phyloP scores from a whole-genome alignment of 768 basidiomycete species.

The Pulveroboletus sp. region DNA sequence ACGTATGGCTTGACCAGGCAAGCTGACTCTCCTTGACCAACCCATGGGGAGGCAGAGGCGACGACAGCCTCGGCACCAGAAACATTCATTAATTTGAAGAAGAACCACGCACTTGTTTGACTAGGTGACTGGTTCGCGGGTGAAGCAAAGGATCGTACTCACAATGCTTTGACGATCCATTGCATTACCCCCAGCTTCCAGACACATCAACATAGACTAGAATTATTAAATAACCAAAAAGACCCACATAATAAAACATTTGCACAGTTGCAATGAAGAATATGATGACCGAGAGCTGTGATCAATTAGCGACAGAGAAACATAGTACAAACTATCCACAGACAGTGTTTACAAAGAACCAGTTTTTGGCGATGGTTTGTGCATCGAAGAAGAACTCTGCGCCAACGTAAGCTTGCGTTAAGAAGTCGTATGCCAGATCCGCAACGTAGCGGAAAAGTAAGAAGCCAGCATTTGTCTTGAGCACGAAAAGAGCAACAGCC shows the following conservation, averaged over 20 bases:
- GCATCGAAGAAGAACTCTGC: constrained; percentile 82
- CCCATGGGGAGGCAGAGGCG: constrained; percentile 90
- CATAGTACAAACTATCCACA: constrained; percentile 20
- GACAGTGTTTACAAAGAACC: constrained; percentile 85
- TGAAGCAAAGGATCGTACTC: constrained; percentile 22
- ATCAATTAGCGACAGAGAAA: constrained; percentile 13
- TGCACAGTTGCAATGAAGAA: constrained; percentile 94
- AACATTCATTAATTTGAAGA: constrained; percentile 87
- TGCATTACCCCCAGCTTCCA: constrained; percentile 79
- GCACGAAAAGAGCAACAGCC: constrained; percentile 82
- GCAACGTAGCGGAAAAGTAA: constrained; percentile 84
- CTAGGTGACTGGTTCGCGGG: neutral
- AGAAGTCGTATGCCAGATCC: constrained; percentile 74
- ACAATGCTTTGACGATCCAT: constrained; percentile 89
- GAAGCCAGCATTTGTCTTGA: constrained; percentile 82
- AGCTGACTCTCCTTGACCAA: constrained; percentile 88
- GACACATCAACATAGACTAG: neutral
- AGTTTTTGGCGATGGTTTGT: constrained; percentile 61
- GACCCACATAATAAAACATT: constrained; percentile 72
- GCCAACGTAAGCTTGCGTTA: constrained; percentile 63
- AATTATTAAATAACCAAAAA: neutral
- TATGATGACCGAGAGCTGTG: constrained; percentile 72
- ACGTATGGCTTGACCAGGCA: constrained; percentile 84
- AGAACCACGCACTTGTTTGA: constrained; percentile 74
- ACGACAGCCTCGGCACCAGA: constrained; percentile 96